Evolutionary conservation across 441 rosid species (phyloP).

Genomic region (Eutrema salsugineum): DNA sequence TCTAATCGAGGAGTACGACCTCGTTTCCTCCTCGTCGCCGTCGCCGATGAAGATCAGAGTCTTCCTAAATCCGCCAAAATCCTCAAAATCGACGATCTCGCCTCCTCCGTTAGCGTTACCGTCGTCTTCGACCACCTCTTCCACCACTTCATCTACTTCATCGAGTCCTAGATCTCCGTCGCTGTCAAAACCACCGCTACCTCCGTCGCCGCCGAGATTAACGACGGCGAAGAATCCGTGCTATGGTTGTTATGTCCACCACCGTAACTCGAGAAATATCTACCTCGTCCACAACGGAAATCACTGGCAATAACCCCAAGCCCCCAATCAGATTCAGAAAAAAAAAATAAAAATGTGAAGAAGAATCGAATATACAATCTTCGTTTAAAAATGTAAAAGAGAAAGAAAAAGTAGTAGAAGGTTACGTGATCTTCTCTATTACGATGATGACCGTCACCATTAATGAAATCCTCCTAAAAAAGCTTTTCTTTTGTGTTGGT

Average conservation of each 20-base stretch:
- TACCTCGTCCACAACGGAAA: conserved; percentile 73
- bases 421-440: conserved; percentile 25
- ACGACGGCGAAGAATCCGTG: conserved; percentile 37
- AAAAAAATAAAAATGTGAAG: neutral
- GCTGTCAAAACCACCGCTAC: conserved; percentile 34
- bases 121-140: conserved; percentile 18
- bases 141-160: conserved; percentile 36
- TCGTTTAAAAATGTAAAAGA: conserved; percentile 15
- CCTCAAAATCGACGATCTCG: conserved; percentile 25
- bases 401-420: conserved; percentile 1
- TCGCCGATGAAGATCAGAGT: conserved; percentile 64
- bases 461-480: conserved; percentile 23
- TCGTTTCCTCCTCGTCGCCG: conserved; percentile 36
- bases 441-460: conserved; percentile 27
- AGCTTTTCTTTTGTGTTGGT: neutral
- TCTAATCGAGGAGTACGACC: conserved; percentile 85
- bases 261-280: conserved; percentile 48
- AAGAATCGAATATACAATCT: conserved; percentile 6
- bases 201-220: conserved; percentile 36
- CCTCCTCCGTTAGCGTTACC: conserved; percentile 37
- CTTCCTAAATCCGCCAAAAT: conserved; percentile 55
- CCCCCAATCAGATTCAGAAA: neutral
- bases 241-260: conserved; percentile 43
- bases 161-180: conserved; percentile 41
- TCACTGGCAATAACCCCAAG: conserved; percentile 56